A percentile compares a stretch with the other conserved stretches of the same genome.
Evolutionary conservation across 148 eudicot genomes (phyloP).

Genomic region (Rhododendron ovatum): DNA sequence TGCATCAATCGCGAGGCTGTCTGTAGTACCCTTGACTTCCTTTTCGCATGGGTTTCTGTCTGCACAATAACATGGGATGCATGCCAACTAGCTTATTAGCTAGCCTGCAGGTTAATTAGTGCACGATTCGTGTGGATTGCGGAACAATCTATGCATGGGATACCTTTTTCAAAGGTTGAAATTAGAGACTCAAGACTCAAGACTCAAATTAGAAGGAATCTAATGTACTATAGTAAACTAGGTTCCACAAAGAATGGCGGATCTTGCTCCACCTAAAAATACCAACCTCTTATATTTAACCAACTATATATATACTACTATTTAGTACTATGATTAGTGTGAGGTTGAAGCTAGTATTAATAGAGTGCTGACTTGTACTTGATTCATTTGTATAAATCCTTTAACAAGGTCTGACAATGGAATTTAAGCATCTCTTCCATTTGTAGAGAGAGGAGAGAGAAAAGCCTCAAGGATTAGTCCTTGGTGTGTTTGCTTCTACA

Average conservation of each 20-base stretch:
- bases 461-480: neutral
- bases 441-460: slow-evolving; percentile 2
- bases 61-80: neutral
- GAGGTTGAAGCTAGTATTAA: neutral
- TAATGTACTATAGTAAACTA: neutral
- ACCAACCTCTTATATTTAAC: neutral
- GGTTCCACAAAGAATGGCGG: slow-evolving; percentile 25
- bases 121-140: neutral
- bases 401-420: neutral
- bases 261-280: slow-evolving; percentile 27
- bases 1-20: no score
- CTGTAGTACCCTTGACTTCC: neutral
- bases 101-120: neutral
- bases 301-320: neutral
- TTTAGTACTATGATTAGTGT: neutral
- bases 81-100: neutral
- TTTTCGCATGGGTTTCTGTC: neutral
- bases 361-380: neutral
- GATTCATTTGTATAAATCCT: neutral
- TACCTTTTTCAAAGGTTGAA: neutral
- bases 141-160: neutral
- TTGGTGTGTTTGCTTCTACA: neutral
- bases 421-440: slow-evolving; percentile 1
- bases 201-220: neutral
- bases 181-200: neutral